Percentiles rank a stretch among this genome's conserved stretches.
Conservation (phyloP, 73 alveolate species). For the Stentor coeruleus region DNA sequence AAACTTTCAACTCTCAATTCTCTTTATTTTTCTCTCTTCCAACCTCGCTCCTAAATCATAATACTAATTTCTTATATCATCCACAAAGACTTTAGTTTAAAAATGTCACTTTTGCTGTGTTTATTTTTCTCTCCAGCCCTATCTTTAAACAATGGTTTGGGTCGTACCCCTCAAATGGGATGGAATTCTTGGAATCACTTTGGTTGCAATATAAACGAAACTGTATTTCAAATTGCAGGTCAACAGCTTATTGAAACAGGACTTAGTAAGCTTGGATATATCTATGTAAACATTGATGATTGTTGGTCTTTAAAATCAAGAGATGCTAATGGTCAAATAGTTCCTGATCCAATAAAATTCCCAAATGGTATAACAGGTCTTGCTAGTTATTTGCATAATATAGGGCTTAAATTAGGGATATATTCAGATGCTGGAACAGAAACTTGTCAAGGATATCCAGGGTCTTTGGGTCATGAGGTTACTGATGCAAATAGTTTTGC, state of each 20-base stretch:
- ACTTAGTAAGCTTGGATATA: conserved; percentile 68
- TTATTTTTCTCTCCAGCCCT: neutral
- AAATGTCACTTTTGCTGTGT: no score
- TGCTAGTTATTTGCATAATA: conserved; percentile 61
- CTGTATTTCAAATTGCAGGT: conserved; percentile 52
- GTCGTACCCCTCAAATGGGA: conserved; percentile 81
- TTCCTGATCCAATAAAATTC: conserved; percentile 59
- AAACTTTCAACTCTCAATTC: no score
- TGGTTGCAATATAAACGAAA: conserved; percentile 74
- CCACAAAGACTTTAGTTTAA: no score
- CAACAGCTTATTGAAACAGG: conserved; percentile 68
- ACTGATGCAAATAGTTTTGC: conserved; percentile 67
- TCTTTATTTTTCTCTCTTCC: no score
- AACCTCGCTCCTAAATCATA: no score
- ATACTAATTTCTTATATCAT: no score
- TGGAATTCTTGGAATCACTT: conserved; percentile 89
- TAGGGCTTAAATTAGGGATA: conserved; percentile 79
- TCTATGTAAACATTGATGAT: conserved; percentile 73
- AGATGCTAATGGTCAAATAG: conserved; percentile 36
- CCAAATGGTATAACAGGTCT: conserved; percentile 77
- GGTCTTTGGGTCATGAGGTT: conserved; percentile 65
- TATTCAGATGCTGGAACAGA: conserved; percentile 75
- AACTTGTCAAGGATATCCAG: conserved; percentile 84
- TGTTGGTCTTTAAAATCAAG: conserved; percentile 67
- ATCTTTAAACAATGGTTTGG: conserved; percentile 66